phyloP scores from a whole-genome alignment of 2,329 filamentous ascomycete species.

The Microsporum canis region DNA sequence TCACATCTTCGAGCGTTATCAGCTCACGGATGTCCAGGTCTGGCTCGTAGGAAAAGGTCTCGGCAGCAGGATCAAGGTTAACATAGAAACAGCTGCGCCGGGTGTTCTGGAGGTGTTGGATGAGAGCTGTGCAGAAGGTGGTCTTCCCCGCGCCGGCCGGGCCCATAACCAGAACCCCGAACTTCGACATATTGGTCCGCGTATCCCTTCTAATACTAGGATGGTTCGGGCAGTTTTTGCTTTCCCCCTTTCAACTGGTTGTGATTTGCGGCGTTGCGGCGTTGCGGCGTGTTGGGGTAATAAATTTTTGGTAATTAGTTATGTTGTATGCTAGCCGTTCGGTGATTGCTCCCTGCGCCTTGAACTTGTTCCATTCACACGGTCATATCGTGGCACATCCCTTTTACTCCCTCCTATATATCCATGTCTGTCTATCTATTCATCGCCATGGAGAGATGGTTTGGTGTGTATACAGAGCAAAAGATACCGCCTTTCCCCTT shows the following conservation, averaged over 20 bases:
- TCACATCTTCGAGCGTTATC: conserved; percentile 86
- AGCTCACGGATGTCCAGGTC: conserved; percentile 94
- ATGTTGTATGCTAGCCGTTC: background rate
- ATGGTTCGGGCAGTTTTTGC: background rate
- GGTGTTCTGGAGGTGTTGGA: conserved; percentile 82
- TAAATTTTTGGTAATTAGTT: background rate
- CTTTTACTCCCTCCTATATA: too few species aligned
- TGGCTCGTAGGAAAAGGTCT: conserved; percentile 80
- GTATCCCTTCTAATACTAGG: background rate
- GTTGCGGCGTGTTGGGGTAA: background rate
- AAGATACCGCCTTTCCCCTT: background rate
- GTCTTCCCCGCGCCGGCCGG: conserved; percentile 94
- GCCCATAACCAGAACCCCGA: conserved; percentile 89
- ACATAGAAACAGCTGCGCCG: conserved; percentile 94
- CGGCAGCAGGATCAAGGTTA: conserved; percentile 93
- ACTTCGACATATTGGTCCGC: conserved; percentile 63
- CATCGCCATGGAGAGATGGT: too few species aligned
- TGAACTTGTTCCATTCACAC: too few species aligned
- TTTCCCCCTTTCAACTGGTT: background rate
- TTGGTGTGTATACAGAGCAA: background rate
- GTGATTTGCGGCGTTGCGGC: background rate
- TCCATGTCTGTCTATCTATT: too few species aligned
- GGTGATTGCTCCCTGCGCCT: background rate
- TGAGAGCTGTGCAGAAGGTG: conserved; percentile 87
- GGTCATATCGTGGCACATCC: too few species aligned